phyloP scores from a whole-genome alignment of 1,139 yeast species.

The Starmera stellimalicola region DNA sequence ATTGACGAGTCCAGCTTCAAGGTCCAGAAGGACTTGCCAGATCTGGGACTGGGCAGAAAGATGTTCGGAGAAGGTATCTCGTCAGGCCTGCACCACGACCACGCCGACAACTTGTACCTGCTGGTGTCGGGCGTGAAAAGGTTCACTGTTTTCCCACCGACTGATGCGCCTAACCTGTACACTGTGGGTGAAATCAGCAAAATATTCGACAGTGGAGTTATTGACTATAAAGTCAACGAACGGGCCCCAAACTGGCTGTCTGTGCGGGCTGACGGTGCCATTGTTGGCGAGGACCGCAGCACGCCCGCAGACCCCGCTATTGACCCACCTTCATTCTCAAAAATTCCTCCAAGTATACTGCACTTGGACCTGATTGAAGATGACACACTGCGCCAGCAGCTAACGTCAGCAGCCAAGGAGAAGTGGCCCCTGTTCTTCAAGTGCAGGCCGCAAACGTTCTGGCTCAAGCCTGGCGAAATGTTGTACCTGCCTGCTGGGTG shows the following conservation, averaged over 20 bases:
- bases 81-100: slow-evolving; percentile 76
- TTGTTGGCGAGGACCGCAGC: slow-evolving; percentile 38
- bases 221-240: slow-evolving; percentile 46
- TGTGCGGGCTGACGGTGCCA: slow-evolving; percentile 55
- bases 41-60: slow-evolving; percentile 39
- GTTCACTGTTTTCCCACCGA: slow-evolving; percentile 57
- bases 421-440: slow-evolving; percentile 39
- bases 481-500: slow-evolving; percentile 67
- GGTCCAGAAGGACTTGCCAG: slow-evolving; percentile 16
- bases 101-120: slow-evolving; percentile 64
- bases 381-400: slow-evolving; percentile 14
- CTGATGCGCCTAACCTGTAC: slow-evolving; percentile 44
- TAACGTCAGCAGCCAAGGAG: slow-evolving; percentile 25
- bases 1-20: slow-evolving; percentile 9
- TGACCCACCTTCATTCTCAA: slow-evolving; percentile 66
- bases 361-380: slow-evolving; percentile 46
- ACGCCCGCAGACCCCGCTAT: no score
- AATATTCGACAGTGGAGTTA: slow-evolving; percentile 51
- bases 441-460: slow-evolving; percentile 34
- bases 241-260: slow-evolving; percentile 50
- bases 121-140: slow-evolving; percentile 53
- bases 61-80: slow-evolving; percentile 50
- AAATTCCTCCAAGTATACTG: slow-evolving; percentile 49
- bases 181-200: slow-evolving; percentile 50
- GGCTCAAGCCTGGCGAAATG: slow-evolving; percentile 55